Base-by-base conservation (phyloP, 2,329 filamentous ascomycete species). In the Aspergillus fijiensis region DNA sequence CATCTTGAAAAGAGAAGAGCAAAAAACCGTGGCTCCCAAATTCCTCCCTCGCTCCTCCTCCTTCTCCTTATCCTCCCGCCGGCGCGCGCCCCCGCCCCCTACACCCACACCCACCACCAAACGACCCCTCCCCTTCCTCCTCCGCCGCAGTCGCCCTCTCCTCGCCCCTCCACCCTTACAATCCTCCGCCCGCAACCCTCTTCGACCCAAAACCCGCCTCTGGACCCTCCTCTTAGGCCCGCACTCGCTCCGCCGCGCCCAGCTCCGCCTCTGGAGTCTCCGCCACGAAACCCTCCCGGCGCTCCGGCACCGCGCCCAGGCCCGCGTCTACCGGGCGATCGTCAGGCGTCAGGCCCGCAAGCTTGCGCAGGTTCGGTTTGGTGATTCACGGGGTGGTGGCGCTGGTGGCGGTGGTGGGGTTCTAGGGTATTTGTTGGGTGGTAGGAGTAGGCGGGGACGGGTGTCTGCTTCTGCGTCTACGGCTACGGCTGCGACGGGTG, bases 301-400 rank as follows among this genome's bases (percentile, higher is more conserved):
- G 54, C 83, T 91, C 68, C 90, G 89, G 70, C 86, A 88, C 72
- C 82, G 84, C 56, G 78, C 91, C 9, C 92, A 96, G 76, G 88
- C 88, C 42, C 85, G 87, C 58, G 86, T 96, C 65, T 96, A 95
- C 72, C 84, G 83, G 50, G 90, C 88, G 64, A 82, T 96, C 59
- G 79, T 93, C 63, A 81, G 82, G 66, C 84, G 85, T 54, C 88
- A 91, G 75, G 80, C 78, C 51, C 83, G 79, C 14, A 19, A 5
- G 67, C 81, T 83, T 62, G 75, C 77, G 66, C 79, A 80, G 71
- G 79, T 75, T 64, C 63, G 63, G 51, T 42, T 63, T 33, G 70
- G 66, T 6, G 58, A 23, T 23, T 23, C 23, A 23, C 23, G 51
- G 0, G 39, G 16, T 52, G 57, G 61, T 39, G 66, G 68, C 4